Conservation (phyloP, 192 early-diverging fungal genomes). For the Coemansia sp. region DNA sequence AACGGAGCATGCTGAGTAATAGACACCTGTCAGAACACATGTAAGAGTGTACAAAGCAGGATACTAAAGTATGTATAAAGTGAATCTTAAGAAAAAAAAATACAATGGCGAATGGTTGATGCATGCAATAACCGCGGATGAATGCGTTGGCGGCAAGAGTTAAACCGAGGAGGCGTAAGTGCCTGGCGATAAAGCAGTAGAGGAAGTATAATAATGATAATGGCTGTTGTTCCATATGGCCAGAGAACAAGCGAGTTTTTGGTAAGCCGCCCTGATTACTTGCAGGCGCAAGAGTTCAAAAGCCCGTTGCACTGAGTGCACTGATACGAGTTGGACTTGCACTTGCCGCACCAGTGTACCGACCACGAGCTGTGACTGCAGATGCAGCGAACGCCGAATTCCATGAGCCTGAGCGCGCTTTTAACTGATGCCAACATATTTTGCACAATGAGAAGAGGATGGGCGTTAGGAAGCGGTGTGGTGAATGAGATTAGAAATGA, state of each 20-base stretch:
- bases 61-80: not conserved
- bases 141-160: conserved; percentile 6
- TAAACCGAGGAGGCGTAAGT: not conserved
- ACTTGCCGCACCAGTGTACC: conserved; percentile 47
- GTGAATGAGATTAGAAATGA: not conserved
- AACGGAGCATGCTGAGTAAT: not conserved
- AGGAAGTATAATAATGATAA: not conserved
- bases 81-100: not conserved
- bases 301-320: conserved; percentile 47
- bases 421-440: conserved; percentile 35
- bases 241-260: not conserved
- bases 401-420: conserved; percentile 28
- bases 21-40: not conserved
- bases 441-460: not conserved
- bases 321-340: conserved; percentile 46
- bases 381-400: conserved; percentile 49
- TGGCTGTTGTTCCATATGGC: not conserved
- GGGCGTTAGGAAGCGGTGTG: not conserved
- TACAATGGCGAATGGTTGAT: conserved; percentile 7
- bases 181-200: not conserved
- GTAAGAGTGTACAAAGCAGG: not conserved
- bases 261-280: conserved; percentile 5
- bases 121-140: not conserved
- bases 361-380: conserved; percentile 51
- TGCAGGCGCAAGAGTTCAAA: conserved; percentile 34